Evolutionary conservation across 441 rosid genomes (phyloP).

Genomic region (Gossypium schwendimanii): DNA sequence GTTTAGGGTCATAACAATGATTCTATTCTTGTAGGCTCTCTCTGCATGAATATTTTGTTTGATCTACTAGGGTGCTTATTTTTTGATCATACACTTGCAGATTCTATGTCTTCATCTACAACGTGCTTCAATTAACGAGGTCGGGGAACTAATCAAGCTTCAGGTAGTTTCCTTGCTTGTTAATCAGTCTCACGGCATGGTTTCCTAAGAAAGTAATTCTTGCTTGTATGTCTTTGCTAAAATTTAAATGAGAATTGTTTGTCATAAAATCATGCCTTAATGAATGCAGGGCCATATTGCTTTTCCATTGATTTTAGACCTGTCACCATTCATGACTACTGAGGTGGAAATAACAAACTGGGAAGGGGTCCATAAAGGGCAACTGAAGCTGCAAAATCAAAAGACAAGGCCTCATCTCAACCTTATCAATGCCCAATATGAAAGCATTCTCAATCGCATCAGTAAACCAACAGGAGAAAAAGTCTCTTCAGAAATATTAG

Average conservation of each 20-base stretch:
- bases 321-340: constrained; percentile 39
- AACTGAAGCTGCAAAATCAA: constrained; percentile 26
- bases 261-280: constrained; percentile 12
- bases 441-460: constrained; percentile 19
- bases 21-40: background rate
- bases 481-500: constrained; percentile 14
- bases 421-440: constrained; percentile 19
- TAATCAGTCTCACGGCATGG: background rate
- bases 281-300: constrained; percentile 61
- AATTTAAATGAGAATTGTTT: constrained; percentile 3
- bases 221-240: background rate
- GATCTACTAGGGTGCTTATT: constrained; percentile 6
- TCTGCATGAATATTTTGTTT: background rate
- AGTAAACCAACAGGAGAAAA: constrained; percentile 16
- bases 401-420: constrained; percentile 22
- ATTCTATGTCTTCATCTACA: constrained; percentile 80
- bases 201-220: background rate
- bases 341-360: constrained; percentile 33
- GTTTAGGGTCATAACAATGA: background rate
- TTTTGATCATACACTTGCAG: constrained; percentile 36
- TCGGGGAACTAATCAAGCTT: constrained; percentile 63
- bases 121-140: constrained; percentile 52
- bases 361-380: constrained; percentile 20
- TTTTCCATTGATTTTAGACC: constrained; percentile 61
- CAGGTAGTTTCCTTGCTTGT: constrained; percentile 35